Conservation (phyloP, 371 early-diverging fungal species). For the Synchytrium microbalum region DNA sequence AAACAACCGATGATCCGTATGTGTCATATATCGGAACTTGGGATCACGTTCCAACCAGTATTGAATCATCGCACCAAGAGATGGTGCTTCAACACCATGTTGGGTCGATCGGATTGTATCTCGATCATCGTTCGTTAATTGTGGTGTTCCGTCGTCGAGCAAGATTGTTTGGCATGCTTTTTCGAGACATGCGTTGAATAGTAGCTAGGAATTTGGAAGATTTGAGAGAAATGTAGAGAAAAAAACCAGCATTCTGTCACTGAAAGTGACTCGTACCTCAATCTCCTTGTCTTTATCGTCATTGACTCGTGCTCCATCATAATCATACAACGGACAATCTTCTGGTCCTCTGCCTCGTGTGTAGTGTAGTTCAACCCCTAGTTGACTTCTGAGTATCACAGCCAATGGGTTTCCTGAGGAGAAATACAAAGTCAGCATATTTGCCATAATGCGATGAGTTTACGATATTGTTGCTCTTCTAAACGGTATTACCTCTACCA, state of each 20-base stretch:
- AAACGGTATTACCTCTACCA: no score
- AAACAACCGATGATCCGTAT: constrained; percentile 25
- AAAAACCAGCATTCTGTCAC: no score
- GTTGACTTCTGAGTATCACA: constrained; percentile 30
- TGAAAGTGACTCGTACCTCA: no score
- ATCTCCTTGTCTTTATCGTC: constrained; percentile 17
- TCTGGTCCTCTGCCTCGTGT: constrained; percentile 17
- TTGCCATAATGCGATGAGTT: neutral
- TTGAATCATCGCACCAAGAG: constrained; percentile 35
- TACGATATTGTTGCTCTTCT: constrained; percentile 2
- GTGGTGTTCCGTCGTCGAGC: constrained; percentile 8
- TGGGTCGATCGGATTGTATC: constrained; percentile 8
- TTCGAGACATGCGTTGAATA: constrained; percentile 23
- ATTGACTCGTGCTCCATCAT: constrained; percentile 21
- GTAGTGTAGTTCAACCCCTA: constrained; percentile 21
- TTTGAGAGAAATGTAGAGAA: no score
- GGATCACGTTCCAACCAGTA: constrained; percentile 31
- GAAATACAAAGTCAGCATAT: constrained; percentile 1
- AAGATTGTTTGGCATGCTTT: constrained; percentile 10
- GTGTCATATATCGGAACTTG: constrained; percentile 18
- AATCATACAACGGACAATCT: constrained; percentile 24
- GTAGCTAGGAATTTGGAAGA: no score
- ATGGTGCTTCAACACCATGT: constrained; percentile 2
- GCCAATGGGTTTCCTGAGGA: constrained; percentile 37
- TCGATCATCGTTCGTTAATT: constrained; percentile 10